Evolutionary conservation across 345 rosid species (phyloP).

Genomic region (Raphanus sativus): DNA sequence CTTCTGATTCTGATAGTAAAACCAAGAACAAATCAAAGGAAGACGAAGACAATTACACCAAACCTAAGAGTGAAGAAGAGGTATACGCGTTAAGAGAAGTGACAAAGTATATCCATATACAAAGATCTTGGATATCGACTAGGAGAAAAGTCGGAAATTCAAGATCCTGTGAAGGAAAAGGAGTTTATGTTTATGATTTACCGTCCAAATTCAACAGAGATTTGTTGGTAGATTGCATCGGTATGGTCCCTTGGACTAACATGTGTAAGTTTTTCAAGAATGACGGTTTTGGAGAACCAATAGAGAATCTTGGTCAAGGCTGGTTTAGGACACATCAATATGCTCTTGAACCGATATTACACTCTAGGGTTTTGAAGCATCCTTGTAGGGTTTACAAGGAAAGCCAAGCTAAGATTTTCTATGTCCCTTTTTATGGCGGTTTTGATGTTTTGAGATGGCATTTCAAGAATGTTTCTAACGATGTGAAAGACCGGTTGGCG

Average conservation of each 20-base stretch:
- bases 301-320: neutral
- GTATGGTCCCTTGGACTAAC: conserved; percentile 9
- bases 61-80: conserved; percentile 35
- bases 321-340: conserved; percentile 29
- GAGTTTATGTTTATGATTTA: conserved; percentile 66
- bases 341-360: conserved; percentile 10
- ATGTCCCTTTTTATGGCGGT: conserved; percentile 73
- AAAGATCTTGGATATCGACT: conserved; percentile 48
- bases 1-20: neutral
- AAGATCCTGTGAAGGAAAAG: conserved; percentile 56
- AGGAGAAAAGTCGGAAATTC: neutral
- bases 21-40: neutral
- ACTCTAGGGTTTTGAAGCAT: neutral
- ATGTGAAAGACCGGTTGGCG: conserved; percentile 54
- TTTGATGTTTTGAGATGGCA: conserved; percentile 77
- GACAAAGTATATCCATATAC: conserved; percentile 45
- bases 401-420: conserved; percentile 61
- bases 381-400: conserved; percentile 63
- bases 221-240: neutral
- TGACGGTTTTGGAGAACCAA: conserved; percentile 9
- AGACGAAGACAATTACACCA: conserved; percentile 15
- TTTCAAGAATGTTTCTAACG: conserved; percentile 65
- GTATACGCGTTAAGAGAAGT: conserved; percentile 43
- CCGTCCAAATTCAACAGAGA: conserved; percentile 51
- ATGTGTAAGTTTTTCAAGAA: conserved; percentile 7